phyloP scores from a whole-genome alignment of 164 flowering plant species.

The Liriodendron chinense region DNA sequence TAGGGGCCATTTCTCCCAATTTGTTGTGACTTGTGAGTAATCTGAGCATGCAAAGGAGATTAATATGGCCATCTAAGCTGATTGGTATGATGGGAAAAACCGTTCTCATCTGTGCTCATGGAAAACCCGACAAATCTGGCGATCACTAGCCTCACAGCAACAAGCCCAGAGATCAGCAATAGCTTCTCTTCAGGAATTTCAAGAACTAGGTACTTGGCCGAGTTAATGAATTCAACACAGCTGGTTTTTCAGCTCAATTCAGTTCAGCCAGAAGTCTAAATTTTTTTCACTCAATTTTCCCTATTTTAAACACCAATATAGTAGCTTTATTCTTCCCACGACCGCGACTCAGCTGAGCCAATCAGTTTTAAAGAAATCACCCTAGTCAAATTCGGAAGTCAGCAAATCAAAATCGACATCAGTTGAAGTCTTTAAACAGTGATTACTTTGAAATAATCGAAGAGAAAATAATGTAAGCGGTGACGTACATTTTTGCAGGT shows the following conservation, averaged over 20 bases:
- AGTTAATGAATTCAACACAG: not conserved
- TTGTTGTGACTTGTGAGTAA: too few species aligned
- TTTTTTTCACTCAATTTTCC: not conserved
- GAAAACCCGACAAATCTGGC: too few species aligned
- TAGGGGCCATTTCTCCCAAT: too few species aligned
- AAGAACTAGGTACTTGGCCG: not conserved
- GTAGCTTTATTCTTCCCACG: not conserved
- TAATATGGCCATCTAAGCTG: too few species aligned
- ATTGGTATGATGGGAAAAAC: too few species aligned
- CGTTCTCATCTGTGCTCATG: too few species aligned
- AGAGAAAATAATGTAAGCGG: not conserved
- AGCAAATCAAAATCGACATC: too few species aligned
- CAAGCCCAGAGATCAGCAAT: too few species aligned
- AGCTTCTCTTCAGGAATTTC: not conserved
- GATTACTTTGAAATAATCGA: not conserved
- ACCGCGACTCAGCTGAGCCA: not conserved
- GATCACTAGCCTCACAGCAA: too few species aligned
- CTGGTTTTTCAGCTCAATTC: not conserved
- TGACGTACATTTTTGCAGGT: conserved; percentile 68
- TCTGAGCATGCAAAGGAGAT: too few species aligned
- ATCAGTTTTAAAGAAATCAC: not conserved
- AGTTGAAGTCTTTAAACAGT: not conserved
- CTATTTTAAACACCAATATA: not conserved
- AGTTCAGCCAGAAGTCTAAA: too few species aligned
- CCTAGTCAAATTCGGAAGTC: not conserved